These are phyloP conservation scores for Mortierella claussenii DNA, from an alignment of 192 early-diverging fungal genomes.

Conservation along the genomic window DNA sequence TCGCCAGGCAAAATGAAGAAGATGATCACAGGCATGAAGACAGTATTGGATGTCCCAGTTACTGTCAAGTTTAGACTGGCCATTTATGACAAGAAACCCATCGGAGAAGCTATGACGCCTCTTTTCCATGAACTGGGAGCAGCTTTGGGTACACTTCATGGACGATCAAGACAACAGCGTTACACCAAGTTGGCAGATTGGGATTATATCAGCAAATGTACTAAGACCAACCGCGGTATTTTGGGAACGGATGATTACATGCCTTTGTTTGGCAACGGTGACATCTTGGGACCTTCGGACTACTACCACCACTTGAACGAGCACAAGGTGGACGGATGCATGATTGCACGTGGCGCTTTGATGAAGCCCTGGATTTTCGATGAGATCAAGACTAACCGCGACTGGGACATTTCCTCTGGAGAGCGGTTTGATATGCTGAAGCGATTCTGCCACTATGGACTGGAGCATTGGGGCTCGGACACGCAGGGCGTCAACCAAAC, in stretches of 20 bases:
- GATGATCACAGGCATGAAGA: slow-evolving; percentile 79
- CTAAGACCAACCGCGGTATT: slow-evolving; percentile 50
- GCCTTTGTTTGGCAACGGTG: slow-evolving; percentile 75
- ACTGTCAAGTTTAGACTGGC: slow-evolving; percentile 95
- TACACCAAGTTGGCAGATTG: slow-evolving; percentile 93
- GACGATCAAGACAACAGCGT: slow-evolving; percentile 90
- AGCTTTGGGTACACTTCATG: slow-evolving; percentile 73
- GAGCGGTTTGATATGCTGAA: slow-evolving; percentile 94
- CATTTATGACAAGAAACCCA: slow-evolving; percentile 62
- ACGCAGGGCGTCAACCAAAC: slow-evolving; percentile 86
- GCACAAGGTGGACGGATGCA: slow-evolving; percentile 79
- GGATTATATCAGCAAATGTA: slow-evolving; percentile 85
- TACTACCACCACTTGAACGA: slow-evolving; percentile 78
- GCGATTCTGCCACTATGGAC: slow-evolving; percentile 83
- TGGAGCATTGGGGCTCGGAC: slow-evolving; percentile 97
- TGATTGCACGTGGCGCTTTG: slow-evolving; percentile 85
- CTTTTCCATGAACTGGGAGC: slow-evolving; percentile 68
- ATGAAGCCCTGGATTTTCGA: slow-evolving; percentile 98
- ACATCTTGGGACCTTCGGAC: slow-evolving; percentile 86
- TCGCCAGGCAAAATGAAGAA: slow-evolving; percentile 73
- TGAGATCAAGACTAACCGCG: slow-evolving; percentile 86
- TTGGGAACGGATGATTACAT: slow-evolving; percentile 63
- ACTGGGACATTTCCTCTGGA: slow-evolving; percentile 90
- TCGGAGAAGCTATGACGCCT: slow-evolving; percentile 82
- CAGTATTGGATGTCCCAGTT: slow-evolving; percentile 79